Evolutionary conservation across 2,329 filamentous ascomycete genomes (phyloP).

Genomic region (Epichloe sibirici): DNA sequence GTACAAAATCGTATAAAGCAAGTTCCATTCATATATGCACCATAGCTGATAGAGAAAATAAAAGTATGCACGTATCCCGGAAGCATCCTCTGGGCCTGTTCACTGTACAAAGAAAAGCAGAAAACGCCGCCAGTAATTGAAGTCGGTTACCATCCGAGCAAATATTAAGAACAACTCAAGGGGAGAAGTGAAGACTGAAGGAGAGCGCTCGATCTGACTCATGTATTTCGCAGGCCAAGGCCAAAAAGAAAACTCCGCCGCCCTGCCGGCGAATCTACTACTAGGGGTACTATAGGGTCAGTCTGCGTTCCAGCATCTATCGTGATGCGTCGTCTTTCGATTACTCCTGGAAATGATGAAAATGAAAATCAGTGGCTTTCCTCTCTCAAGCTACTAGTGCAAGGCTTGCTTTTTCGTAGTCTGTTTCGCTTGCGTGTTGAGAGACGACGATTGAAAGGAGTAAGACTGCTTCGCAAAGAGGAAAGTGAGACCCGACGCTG

Average conservation of each 20-base stretch:
- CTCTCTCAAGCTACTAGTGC: background rate
- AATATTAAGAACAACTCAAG: background rate
- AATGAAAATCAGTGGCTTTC: background rate
- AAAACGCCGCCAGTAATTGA: background rate
- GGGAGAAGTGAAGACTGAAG: background rate
- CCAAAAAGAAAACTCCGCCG: background rate
- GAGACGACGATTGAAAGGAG: background rate
- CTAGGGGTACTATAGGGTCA: background rate
- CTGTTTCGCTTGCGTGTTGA: background rate
- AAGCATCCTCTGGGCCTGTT: too few relatives aligned
- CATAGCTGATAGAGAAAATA: background rate
- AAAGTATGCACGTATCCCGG: background rate
- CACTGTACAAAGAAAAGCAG: background rate
- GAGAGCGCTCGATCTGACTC: background rate
- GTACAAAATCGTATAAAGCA: background rate
- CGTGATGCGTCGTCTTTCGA: conserved; percentile 1
- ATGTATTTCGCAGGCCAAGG: background rate
- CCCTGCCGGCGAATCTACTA: background rate
- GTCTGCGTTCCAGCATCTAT: conserved; percentile 1
- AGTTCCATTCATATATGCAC: background rate
- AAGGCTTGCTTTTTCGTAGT: background rate
- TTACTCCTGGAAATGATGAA: background rate
- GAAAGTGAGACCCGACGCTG: background rate
- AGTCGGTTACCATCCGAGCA: background rate
- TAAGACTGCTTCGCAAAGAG: background rate